A percentile compares a stretch with the other conserved stretches of the same genome.
Conservation (phyloP, 345 rosid species). For the Punica granatum region DNA sequence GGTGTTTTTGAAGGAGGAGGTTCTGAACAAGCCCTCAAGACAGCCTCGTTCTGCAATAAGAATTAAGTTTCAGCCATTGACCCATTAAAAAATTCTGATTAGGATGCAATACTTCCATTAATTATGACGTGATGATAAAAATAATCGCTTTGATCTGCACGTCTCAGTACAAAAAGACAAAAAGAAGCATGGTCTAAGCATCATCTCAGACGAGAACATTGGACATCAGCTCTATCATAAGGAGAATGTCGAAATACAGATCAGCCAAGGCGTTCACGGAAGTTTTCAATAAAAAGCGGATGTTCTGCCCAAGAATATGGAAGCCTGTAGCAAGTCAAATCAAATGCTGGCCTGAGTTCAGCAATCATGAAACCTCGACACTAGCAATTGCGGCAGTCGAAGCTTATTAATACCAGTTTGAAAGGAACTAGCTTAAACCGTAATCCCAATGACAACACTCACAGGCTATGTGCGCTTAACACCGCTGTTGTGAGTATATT, state of each 20-base stretch:
- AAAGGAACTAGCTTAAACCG: neutral
- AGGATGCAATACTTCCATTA: neutral
- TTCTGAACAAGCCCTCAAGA: constrained; percentile 49
- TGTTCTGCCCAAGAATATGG: neutral
- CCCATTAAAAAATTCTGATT: neutral
- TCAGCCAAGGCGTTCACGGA: no score
- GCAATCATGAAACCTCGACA: neutral
- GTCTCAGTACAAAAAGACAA: neutral
- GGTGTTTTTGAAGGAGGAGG: constrained; percentile 32
- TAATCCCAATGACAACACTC: neutral
- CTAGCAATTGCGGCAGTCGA: neutral
- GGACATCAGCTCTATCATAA: neutral
- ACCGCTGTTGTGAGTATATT: neutral
- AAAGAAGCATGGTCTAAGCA: neutral
- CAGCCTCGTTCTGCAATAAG: constrained; percentile 61
- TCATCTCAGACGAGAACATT: neutral
- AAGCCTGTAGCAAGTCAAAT: neutral
- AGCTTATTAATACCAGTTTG: neutral
- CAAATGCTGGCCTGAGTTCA: neutral
- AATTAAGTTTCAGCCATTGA: neutral
- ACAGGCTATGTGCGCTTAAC: neutral
- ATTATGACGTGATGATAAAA: neutral
- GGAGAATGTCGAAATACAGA: neutral
- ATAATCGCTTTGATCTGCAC: neutral
- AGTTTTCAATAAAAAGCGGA: neutral